Base-by-base conservation (phyloP, 164 flowering plant species). In the Annona cherimola region DNA sequence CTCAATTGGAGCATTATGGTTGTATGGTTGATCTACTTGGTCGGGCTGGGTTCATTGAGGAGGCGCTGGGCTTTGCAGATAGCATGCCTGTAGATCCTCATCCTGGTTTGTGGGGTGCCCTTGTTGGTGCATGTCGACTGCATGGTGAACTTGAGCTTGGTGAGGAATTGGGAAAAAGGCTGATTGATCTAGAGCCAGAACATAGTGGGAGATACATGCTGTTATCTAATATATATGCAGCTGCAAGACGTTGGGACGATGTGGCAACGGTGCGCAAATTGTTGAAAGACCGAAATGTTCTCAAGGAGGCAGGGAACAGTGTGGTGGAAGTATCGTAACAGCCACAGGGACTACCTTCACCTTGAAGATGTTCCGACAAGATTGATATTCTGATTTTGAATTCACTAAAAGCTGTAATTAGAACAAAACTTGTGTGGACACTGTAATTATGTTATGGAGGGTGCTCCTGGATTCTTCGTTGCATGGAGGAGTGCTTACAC, bases 1-100 rank as follows among this genome's bases (percentile, higher is more conserved):
- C 81, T 66, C 72, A 69, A 63, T 42, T 63, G 5, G 79, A 80
- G 75, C 85, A 80, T 44, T 80, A 78, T 9, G 79, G 81, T 46
- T 75, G 79, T 76, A 76, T 82, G 79, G 81, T 82, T 62, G 84
- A 82, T 71, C 73, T 82, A 14, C 79, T 82, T 57, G 79, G 79
- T n/a, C 74, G 85, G 7, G 85, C 81, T 0, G 81, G 83, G 2
- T 54, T 78, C 1, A 65, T 80, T 57, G 70, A 78, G 73, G 83
- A 80, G 59, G 85, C 84, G 0, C 5, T 80, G 65, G 67, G 76
- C 14, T 78, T 82, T 69, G 73, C 76, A 18, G 79, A 74, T 43
- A 61, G 26, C 7, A 78, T 82, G 83, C 79, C 78, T 4, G 68
- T 71, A 4, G 60, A 71, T 45, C 84, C 83, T 50, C 79, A 79